Base-by-base conservation (phyloP, 192 early-diverging fungal genomes). In the Chytriomyces hyalinus region DNA sequence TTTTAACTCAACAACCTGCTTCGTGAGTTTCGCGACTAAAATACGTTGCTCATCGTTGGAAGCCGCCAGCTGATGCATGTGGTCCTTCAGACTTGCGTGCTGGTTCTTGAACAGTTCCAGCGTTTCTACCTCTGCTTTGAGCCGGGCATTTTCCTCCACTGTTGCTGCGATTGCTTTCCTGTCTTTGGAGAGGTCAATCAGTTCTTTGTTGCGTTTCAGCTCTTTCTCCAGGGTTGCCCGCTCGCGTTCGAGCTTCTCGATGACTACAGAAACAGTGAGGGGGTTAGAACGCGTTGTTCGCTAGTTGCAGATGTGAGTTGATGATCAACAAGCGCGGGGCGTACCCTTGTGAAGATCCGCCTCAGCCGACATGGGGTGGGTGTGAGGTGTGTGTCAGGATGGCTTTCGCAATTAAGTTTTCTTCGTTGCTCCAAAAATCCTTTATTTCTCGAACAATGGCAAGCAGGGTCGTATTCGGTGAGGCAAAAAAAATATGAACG, bases 31-130 rank as follows among this genome's bases (percentile, higher is more conserved):
- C 3, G 64, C 82, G 22, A 82, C 65, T 36, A 70, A 6, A 17
- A 68, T 50, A 15, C 78, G 53, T 57, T 83, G 75, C 49, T 53
- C 43, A 49, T 86, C 84, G 50, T 57, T 62, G 24, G 51, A 20
- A 5, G 71, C 61, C 13, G 80, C 84, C 0, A 87, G 28, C 47
- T 78, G 75, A 65, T 85, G 86, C 49, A 87, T 87, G 62, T 87
- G 83, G 26, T 87, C 86, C 73, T 83, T 83, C 50, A 87, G 73
- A 9, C 80, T 71, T 6, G 61, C 62, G 57, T 87, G 85, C 80
- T 87, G 78, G 9, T 43, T 15, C 73, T 81, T 82, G 45, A 83
- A 80, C 57, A 83, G 76, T 8, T 64, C 65, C 13, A 85, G 70
- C 61, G 84, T 24, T 48, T 86, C 85, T 50, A 84, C 43, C 48